Percentiles rank a stretch among this genome's conserved stretches.
These are phyloP conservation scores for Microsporum ferrugineum DNA, from an alignment of 2,329 filamentous ascomycete genomes.

Conservation along the genomic window DNA sequence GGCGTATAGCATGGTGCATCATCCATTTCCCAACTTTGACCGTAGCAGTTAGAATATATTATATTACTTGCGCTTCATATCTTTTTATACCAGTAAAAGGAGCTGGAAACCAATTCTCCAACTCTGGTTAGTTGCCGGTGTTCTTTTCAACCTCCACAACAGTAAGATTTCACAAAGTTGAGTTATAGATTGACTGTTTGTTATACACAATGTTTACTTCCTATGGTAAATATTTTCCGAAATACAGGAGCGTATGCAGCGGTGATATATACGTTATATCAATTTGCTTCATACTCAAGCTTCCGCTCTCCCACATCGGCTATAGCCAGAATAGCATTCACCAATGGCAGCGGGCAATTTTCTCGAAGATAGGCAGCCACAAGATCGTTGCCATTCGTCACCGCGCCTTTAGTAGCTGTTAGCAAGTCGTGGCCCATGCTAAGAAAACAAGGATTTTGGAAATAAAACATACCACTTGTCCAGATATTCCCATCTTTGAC, in stretches of 20 bases:
- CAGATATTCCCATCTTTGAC: slow-evolving; percentile 10
- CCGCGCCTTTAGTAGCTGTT: not conserved
- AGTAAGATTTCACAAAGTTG: too few relatives aligned
- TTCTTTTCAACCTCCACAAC: too few relatives aligned
- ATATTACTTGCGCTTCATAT: not conserved
- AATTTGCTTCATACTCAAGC: not conserved
- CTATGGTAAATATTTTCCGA: not conserved
- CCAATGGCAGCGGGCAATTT: slow-evolving; percentile 4
- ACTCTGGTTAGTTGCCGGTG: too few relatives aligned
- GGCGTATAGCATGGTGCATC: not conserved
- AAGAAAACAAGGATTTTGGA: not conserved
- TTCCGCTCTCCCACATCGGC: slow-evolving; percentile 6
- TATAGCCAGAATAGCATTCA: slow-evolving; percentile 4
- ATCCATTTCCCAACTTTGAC: not conserved
- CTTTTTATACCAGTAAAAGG: too few relatives aligned
- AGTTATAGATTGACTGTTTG: too few relatives aligned
- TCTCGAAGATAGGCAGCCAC: slow-evolving; percentile 7
- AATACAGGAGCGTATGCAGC: not conserved
- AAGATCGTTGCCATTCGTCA: slow-evolving; percentile 8
- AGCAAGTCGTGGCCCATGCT: not conserved
- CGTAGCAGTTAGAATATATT: not conserved
- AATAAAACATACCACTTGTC: slow-evolving; percentile 6
- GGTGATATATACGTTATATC: not conserved
- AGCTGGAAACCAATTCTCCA: too few relatives aligned
- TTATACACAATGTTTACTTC: too few relatives aligned